Evolutionary conservation across 768 basidiomycete species (phyloP).

Genomic region (Suillus paluster): DNA sequence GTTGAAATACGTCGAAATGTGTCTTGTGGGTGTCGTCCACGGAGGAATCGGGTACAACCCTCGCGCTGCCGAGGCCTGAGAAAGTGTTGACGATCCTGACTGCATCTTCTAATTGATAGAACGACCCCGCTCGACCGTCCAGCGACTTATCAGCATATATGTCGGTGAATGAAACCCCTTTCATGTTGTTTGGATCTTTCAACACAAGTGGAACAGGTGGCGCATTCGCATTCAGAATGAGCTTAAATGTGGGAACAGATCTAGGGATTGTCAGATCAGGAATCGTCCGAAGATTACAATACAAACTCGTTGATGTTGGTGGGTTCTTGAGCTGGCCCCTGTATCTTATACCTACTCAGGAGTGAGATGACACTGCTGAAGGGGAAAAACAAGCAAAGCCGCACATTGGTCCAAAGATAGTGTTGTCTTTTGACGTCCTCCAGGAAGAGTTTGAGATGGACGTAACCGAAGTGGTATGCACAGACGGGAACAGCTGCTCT

Average conservation of each 20-base stretch:
- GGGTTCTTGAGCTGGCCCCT: background rate
- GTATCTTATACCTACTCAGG: constrained; percentile 5
- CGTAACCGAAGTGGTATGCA: constrained; percentile 23
- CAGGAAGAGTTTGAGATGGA: constrained; percentile 47
- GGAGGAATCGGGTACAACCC: constrained; percentile 43
- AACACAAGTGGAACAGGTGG: constrained; percentile 56
- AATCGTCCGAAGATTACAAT: background rate
- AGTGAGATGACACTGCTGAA: background rate
- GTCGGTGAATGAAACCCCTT: constrained; percentile 40
- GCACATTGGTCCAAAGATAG: constrained; percentile 71
- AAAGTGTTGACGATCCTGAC: constrained; percentile 56
- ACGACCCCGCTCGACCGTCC: constrained; percentile 59
- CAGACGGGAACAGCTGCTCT: constrained; percentile 52
- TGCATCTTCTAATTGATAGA: constrained; percentile 55
- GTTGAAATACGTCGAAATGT: constrained; percentile 52
- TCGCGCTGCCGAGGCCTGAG: constrained; percentile 53
- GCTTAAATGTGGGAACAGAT: constrained; percentile 41
- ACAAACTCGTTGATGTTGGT: constrained; percentile 24
- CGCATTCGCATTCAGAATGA: constrained; percentile 55
- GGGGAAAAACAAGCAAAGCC: constrained; percentile 27
- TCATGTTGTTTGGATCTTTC: constrained; percentile 41
- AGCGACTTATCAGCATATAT: constrained; percentile 39
- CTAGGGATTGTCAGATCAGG: constrained; percentile 16
- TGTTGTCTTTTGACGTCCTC: constrained; percentile 24
- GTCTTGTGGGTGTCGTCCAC: constrained; percentile 47